Base-by-base conservation (phyloP, 2,329 filamentous ascomycete genomes). In the Myriangium duriaei region DNA sequence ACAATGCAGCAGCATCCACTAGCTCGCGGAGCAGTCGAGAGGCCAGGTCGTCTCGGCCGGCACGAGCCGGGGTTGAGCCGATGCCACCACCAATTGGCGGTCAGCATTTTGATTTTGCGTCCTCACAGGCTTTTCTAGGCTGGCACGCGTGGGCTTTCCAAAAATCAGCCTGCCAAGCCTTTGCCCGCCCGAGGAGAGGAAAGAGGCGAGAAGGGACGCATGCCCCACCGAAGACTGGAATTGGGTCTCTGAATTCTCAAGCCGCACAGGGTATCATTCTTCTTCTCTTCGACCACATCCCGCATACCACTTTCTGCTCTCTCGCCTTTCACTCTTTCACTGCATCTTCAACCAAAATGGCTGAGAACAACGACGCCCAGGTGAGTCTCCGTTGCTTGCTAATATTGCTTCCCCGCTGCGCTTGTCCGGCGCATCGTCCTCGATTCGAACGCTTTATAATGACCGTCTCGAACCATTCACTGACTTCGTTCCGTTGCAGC, bases 401-500 rank as follows among this genome's bases (percentile, higher is more conserved):
- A 6, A 7, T 7, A 2, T 7, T 18, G 16, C 24, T 15, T n/a
- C 11, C 11, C 30, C 30, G 11, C 30, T 32, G 7, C 11, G 13
- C 2, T 7, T 18, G 16, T 21, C 10, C 32, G n/a, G 32, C 17
- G 13, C 32, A 34, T 4, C n/a, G 18, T 11, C 14, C 12, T n/a
- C n/a, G n/a, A n/a, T n/a, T n/a, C n/a, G n/a, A n/a, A n/a, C n/a
- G n/a, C n/a, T n/a, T n/a, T n/a, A n/a, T n/a, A n/a, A n/a, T n/a
- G n/a, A n/a, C n/a, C n/a, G n/a, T n/a, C n/a, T n/a, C n/a, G n/a
- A n/a, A n/a, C n/a, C n/a, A n/a, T n/a, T n/a, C n/a, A n/a, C 40
- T 32, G 35, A 38, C 29, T 37, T 34, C 13, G 12, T 30, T 17
- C 24, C 31, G 51, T 47, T 42, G 42, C 53, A 70, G 66, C 65